These are phyloP conservation scores for Ogataea degrootiae DNA, from an alignment of 805 yeast genomes.

Conservation along the genomic window DNA sequence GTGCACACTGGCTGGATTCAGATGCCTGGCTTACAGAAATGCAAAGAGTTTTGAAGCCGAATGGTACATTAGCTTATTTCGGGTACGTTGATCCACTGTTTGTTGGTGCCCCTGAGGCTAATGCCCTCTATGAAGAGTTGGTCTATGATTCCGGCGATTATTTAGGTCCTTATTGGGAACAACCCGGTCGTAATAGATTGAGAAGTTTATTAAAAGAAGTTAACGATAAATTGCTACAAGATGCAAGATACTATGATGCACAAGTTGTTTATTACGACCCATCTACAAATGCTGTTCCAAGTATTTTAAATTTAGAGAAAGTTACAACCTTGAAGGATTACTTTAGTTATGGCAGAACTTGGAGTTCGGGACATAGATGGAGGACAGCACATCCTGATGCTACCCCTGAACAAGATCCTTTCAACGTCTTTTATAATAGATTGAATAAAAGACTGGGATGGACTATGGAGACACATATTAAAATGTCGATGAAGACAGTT, in stretches of 20 bases:
- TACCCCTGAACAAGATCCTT: slow-evolving; percentile 28
- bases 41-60: slow-evolving; percentile 32
- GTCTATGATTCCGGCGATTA: slow-evolving; percentile 38
- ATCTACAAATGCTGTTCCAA: slow-evolving; percentile 6
- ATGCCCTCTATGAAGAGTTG: slow-evolving; percentile 41
- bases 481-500: slow-evolving; percentile 46
- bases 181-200: slow-evolving; percentile 67
- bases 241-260: slow-evolving; percentile 25
- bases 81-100: slow-evolving; percentile 71
- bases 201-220: slow-evolving; percentile 40
- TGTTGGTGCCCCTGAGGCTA: slow-evolving; percentile 48
- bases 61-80: slow-evolving; percentile 63
- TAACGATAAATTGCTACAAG: slow-evolving; percentile 35
- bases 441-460: slow-evolving; percentile 42
- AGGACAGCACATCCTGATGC: slow-evolving; percentile 30
- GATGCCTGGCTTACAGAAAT: slow-evolving; percentile 27
- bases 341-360: slow-evolving; percentile 55
- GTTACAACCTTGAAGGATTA: slow-evolving; percentile 42
- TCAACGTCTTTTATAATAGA: slow-evolving; percentile 30
- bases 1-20: slow-evolving; percentile 72
- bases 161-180: slow-evolving; percentile 78
- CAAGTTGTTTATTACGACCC: slow-evolving; percentile 29
- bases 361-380: slow-evolving; percentile 66
- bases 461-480: slow-evolving; percentile 36
- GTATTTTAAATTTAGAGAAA: slow-evolving; percentile 31